phyloP scores from a whole-genome alignment of 1,139 yeast species.

The Hansenula sp. region DNA sequence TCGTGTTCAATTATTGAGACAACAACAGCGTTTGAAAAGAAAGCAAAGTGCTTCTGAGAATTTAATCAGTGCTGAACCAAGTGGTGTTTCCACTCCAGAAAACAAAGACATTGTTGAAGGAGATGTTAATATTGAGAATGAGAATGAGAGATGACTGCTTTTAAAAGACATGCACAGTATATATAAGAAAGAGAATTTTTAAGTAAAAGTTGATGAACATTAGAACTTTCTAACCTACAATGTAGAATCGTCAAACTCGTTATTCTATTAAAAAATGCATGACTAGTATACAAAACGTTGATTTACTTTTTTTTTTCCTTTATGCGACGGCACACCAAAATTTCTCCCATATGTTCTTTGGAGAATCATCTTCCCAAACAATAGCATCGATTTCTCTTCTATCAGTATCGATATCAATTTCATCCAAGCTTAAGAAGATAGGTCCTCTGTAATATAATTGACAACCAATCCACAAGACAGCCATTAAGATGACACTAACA shows the following conservation, averaged over 20 bases:
- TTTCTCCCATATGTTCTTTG: constrained; percentile 49
- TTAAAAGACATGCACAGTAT: too few relatives aligned
- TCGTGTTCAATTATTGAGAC: constrained; percentile 24
- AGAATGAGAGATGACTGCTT: neutral
- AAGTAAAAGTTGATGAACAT: neutral
- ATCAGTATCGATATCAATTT: constrained; percentile 59
- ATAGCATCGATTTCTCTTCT: constrained; percentile 53
- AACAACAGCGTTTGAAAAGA: constrained; percentile 23
- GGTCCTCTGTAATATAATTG: constrained; percentile 41
- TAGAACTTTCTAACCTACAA: too few relatives aligned
- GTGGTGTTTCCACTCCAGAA: neutral
- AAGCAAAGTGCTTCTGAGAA: constrained; percentile 8
- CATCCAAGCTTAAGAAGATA: constrained; percentile 40
- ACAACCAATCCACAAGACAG: constrained; percentile 45
- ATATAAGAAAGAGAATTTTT: too few relatives aligned
- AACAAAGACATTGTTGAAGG: neutral
- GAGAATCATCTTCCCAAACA: constrained; percentile 45
- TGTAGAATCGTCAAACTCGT: too few relatives aligned
- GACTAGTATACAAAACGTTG: neutral
- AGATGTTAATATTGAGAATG: neutral
- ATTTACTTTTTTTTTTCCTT: neutral
- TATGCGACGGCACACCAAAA: constrained; percentile 24
- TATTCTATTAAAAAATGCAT: neutral
- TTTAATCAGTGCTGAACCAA: neutral
- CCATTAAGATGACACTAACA: constrained; percentile 55